These are phyloP conservation scores for Alternaria burnsii DNA, from an alignment of 2,329 filamentous ascomycete genomes.

Conservation along the genomic window DNA sequence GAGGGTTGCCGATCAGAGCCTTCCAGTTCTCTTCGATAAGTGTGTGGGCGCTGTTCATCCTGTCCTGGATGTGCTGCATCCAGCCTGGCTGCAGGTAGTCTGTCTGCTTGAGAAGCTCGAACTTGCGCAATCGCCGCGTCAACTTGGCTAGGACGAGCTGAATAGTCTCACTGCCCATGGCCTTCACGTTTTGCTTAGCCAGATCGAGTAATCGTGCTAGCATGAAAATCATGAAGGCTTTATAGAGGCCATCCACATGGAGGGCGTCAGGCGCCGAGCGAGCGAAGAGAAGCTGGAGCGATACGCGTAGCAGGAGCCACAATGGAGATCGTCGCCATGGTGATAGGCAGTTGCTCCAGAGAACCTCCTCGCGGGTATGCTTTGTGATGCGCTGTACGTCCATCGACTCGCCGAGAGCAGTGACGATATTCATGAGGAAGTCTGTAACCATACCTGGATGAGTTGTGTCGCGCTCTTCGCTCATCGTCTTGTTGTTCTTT, in stretches of 20 bases:
- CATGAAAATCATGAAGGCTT: slow-evolving; percentile 61
- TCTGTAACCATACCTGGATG: slow-evolving; percentile 63
- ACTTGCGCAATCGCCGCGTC: slow-evolving; percentile 32
- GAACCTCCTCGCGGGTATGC: slow-evolving; percentile 63
- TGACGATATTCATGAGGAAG: slow-evolving; percentile 55
- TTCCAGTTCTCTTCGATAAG: slow-evolving; percentile 27
- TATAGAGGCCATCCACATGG: slow-evolving; percentile 52
- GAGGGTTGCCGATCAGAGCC: not conserved
- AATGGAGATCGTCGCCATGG: slow-evolving; percentile 64
- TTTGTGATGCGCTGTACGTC: slow-evolving; percentile 55
- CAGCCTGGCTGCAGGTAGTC: slow-evolving; percentile 11
- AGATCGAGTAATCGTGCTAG: slow-evolving; percentile 53
- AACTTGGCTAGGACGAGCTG: slow-evolving; percentile 33
- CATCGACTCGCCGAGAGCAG: slow-evolving; percentile 46
- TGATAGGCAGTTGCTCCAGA: slow-evolving; percentile 50
- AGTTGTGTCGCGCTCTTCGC: slow-evolving; percentile 60
- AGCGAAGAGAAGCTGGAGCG: slow-evolving; percentile 53
- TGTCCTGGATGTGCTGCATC: slow-evolving; percentile 1
- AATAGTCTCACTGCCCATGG: slow-evolving; percentile 18
- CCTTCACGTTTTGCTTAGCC: slow-evolving; percentile 2
- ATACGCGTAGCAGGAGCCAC: slow-evolving; percentile 65
- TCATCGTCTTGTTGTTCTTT: slow-evolving; percentile 51
- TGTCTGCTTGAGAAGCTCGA: slow-evolving; percentile 23
- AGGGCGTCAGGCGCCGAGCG: slow-evolving; percentile 29
- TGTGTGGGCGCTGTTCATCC: slow-evolving; percentile 12